These are phyloP conservation scores for Candida corydali DNA, from an alignment of 805 yeast species.

Conservation along the genomic window DNA sequence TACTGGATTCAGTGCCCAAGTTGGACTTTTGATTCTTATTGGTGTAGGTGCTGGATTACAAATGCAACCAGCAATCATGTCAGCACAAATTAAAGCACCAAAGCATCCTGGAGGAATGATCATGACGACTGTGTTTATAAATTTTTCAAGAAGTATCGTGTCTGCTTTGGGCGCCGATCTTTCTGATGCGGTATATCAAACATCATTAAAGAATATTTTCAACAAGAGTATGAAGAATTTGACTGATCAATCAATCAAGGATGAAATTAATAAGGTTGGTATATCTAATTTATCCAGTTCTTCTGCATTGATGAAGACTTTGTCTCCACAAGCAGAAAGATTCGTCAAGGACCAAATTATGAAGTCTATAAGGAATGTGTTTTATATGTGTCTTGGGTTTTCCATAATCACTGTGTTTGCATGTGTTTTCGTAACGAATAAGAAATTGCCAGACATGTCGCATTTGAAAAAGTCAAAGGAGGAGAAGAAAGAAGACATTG, in stretches of 20 bases:
- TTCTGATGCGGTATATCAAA: slow-evolving; percentile 10
- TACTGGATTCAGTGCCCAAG: slow-evolving; percentile 29
- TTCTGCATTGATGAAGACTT: slow-evolving; percentile 3
- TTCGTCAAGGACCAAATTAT: slow-evolving; percentile 27
- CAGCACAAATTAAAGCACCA: slow-evolving; percentile 49
- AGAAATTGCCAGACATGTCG: slow-evolving; percentile 19
- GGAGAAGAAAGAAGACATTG: not conserved
- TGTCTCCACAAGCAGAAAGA: slow-evolving; percentile 19
- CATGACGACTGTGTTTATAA: slow-evolving; percentile 42
- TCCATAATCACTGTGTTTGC: slow-evolving; percentile 25
- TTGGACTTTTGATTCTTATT: slow-evolving; percentile 43
- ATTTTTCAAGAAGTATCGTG: slow-evolving; percentile 43
- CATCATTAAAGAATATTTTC: slow-evolving; percentile 10
- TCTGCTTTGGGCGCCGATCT: slow-evolving; percentile 38
- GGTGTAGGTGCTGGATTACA: slow-evolving; percentile 48
- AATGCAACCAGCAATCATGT: slow-evolving; percentile 42
- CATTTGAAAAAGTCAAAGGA: not conserved
- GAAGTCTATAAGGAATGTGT: slow-evolving; percentile 36
- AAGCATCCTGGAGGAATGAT: slow-evolving; percentile 47
- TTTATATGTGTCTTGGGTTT: slow-evolving; percentile 38
- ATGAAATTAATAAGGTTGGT: slow-evolving; percentile 12
- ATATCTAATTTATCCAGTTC: slow-evolving; percentile 5
- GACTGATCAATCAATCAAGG: slow-evolving; percentile 8
- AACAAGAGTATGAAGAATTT: slow-evolving; percentile 4
- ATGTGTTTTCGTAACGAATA: slow-evolving; percentile 32